Conservation (phyloP, 345 rosid species). For the Bretschneidera sinensis region DNA sequence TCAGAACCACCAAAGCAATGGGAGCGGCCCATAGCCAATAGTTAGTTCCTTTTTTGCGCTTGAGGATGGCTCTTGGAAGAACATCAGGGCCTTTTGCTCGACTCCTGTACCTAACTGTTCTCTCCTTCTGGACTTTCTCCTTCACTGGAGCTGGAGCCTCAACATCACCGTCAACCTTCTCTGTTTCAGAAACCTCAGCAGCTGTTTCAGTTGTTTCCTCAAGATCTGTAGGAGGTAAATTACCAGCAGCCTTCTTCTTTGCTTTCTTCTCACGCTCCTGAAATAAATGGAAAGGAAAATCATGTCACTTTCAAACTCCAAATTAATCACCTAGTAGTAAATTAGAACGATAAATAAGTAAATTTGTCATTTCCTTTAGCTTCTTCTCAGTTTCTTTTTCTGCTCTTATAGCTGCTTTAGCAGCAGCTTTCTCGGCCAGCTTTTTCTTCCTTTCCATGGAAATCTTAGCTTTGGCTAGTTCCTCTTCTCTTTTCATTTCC, state of each 20-base stretch:
- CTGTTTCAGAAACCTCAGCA: constrained; percentile 53
- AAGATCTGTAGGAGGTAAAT: constrained; percentile 20
- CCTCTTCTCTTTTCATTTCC: constrained; percentile 89
- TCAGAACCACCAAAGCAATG: constrained; percentile 45
- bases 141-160: constrained; percentile 33
- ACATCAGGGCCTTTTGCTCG: constrained; percentile 51
- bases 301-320: constrained; percentile 10
- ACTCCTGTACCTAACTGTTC: constrained; percentile 36
- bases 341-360: too few species aligned
- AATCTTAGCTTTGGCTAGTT: constrained; percentile 78
- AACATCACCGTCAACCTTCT: constrained; percentile 34
- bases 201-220: constrained; percentile 48
- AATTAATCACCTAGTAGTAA: background rate
- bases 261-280: constrained; percentile 93
- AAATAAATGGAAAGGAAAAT: constrained; percentile 10
- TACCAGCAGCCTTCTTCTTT: constrained; percentile 60
- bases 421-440: constrained; percentile 84
- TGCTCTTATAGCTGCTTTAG: constrained; percentile 83
- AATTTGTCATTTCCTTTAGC: constrained; percentile 54
- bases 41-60: constrained; percentile 65
- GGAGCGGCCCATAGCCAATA: constrained; percentile 68
- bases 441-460: constrained; percentile 96
- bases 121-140: constrained; percentile 45
- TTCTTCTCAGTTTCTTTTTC: constrained; percentile 94
- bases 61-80: constrained; percentile 63